These are phyloP conservation scores for Aspergillus fumigatiaffinis DNA, from an alignment of 2,329 filamentous ascomycete species.

Conservation along the genomic window DNA sequence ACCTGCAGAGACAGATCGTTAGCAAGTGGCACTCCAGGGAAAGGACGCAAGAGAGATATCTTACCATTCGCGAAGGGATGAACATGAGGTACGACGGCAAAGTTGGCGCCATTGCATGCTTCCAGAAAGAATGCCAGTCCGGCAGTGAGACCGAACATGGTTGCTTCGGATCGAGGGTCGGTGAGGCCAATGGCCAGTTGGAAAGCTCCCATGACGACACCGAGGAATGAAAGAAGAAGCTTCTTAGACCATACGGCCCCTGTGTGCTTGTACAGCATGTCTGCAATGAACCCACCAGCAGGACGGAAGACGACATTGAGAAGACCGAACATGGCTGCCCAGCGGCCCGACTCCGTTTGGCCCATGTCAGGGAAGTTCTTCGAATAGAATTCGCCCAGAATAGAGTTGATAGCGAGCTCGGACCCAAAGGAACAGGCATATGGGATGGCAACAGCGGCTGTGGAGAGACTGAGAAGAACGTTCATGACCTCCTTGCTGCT, in stretches of 20 bases:
- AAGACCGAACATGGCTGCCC: conserved; percentile 54
- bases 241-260: conserved; percentile 62
- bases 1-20: conserved; percentile 23
- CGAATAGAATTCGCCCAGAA: conserved; percentile 57
- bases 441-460: conserved; percentile 48
- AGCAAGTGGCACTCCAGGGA: neutral
- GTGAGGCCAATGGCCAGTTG: conserved; percentile 60
- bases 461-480: conserved; percentile 60
- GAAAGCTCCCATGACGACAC: conserved; percentile 56
- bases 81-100: conserved; percentile 80
- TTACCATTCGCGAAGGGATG: conserved; percentile 75
- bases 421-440: conserved; percentile 61
- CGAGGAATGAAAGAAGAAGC: conserved; percentile 54
- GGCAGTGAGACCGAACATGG: conserved; percentile 73
- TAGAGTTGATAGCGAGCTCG: conserved; percentile 59
- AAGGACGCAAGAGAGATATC: conserved; percentile 10
- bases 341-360: conserved; percentile 54
- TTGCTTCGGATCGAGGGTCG: conserved; percentile 58
- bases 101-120: conserved; percentile 81
- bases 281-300: conserved; percentile 49
- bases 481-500: conserved; percentile 56
- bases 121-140: conserved; percentile 79
- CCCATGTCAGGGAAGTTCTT: conserved; percentile 53
- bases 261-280: conserved; percentile 52
- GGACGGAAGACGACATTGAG: conserved; percentile 49